Percentiles rank a stretch among this genome's conserved stretches.
Evolutionary conservation across 2,329 filamentous ascomycete genomes (phyloP).

Genomic region (Clonostachys sp.): DNA sequence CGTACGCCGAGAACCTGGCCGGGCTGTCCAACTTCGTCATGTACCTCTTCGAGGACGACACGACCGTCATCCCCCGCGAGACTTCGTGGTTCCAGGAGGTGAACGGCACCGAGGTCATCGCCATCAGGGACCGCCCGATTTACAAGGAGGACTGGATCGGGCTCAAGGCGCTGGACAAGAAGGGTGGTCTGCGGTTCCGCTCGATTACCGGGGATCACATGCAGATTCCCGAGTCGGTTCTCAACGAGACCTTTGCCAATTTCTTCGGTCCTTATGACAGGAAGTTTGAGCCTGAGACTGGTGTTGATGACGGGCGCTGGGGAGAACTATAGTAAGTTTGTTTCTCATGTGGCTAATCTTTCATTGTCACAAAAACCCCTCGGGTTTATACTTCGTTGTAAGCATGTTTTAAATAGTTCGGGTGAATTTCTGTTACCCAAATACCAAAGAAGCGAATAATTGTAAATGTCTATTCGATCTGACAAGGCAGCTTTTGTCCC

Average conservation of each 20-base stretch:
- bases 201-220: constrained; percentile 77
- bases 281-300: constrained; percentile 20
- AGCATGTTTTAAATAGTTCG: too few species aligned
- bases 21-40: constrained; percentile 75
- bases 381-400: neutral
- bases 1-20: constrained; percentile 68
- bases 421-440: too few species aligned
- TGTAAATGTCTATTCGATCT: too few species aligned
- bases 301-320: constrained; percentile 4
- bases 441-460: too few species aligned
- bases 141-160: constrained; percentile 96
- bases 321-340: constrained; percentile 27
- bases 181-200: constrained; percentile 73
- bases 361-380: neutral
- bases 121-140: constrained; percentile 63
- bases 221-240: constrained; percentile 61
- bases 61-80: constrained; percentile 84
- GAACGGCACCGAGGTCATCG: constrained; percentile 63
- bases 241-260: constrained; percentile 61
- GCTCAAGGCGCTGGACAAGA: constrained; percentile 71
- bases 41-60: constrained; percentile 86
- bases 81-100: constrained; percentile 88
- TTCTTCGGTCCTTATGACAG: constrained; percentile 56
- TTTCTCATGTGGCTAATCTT: neutral
- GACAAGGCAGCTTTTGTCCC: too few species aligned